Evolutionary conservation across 164 flowering plant species (phyloP), one percentile per base, ranked within the genome.

Genomic region (Paratinospora sagittata): DNA sequence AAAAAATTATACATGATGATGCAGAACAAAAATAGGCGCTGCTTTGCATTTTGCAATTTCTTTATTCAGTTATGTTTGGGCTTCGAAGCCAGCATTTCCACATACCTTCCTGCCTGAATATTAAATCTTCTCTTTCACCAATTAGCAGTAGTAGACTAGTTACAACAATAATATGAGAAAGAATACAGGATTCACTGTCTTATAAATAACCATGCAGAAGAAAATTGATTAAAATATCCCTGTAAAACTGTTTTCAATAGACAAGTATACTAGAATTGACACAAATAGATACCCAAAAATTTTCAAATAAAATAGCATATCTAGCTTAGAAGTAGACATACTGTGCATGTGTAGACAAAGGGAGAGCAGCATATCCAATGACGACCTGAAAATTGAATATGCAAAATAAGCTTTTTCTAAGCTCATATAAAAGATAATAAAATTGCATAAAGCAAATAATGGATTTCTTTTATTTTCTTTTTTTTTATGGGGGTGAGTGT

Each of bases 361-460:
- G 94, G 71, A 95, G 90, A 16, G 89, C 77, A 61, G 99, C 91
- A 81, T 95, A 95, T 81, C 99, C 99, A 52, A 92, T 81, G 1
- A 88, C 78, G 64, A 92, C 96, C 98, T 95, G 90, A 80, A 70
- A 82, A 68, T 68, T 68, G n/a, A 55, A 78, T 41, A 37, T 52
- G 58, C 58, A 52, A 52, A 43, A 52, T 52, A 52, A 14, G 58
- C 58, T 52, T 52, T 52, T 52, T 52, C 19, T 8, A 52, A 52
- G 58, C 16, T 16, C 21, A 52, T 52, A 52, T 1, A 52, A n/a
- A 19, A 52, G 14, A 16, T 52, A 10, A 52, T 52, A 52, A 49
- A 52, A 16, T 7, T 17, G 19, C 10, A 0, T 21, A 52, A 52
- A 52, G 23, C 23, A 16, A 17, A 52, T n/a, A n/a, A 52, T 16